These are phyloP conservation scores for Acanthamoeba triangularis DNA, from an alignment of 208 protist species.

Conservation along the genomic window DNA sequence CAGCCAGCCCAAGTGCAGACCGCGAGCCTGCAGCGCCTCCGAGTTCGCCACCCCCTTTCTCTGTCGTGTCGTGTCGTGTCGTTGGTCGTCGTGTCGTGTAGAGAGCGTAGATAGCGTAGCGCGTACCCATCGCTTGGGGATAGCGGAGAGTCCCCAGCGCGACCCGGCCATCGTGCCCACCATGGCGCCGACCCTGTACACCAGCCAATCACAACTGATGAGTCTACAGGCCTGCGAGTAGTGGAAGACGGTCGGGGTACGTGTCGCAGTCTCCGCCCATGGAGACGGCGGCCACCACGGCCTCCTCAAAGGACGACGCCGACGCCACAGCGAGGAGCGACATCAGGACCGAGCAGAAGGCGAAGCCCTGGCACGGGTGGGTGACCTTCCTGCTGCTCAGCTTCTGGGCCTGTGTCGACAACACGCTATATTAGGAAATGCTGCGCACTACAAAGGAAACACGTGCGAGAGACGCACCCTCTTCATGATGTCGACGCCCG, in stretches of 20 bases:
- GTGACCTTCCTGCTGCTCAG: neutral
- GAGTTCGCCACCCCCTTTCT: neutral
- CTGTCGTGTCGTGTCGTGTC: neutral
- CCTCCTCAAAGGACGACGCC: constrained; percentile 12
- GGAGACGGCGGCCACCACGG: neutral
- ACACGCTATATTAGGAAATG: neutral
- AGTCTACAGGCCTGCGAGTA: neutral
- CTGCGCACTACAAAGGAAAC: neutral
- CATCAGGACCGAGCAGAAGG: constrained; percentile 11
- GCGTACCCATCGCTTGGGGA: neutral
- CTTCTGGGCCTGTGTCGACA: neutral
- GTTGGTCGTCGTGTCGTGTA: neutral
- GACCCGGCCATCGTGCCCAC: constrained; percentile 4
- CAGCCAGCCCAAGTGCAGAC: neutral
- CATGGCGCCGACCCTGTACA: neutral
- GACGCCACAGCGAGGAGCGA: neutral
- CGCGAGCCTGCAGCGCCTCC: neutral
- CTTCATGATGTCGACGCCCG: neutral
- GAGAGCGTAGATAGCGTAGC: neutral
- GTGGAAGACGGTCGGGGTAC: neutral
- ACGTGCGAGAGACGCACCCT: no score
- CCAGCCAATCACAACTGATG: neutral
- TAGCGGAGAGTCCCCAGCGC: neutral
- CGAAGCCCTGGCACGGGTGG: constrained; percentile 21
- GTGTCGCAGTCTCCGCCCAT: constrained; percentile 21